Conservation (phyloP, 1,284 basidiomycete genomes). For the Tranzscheliella williamsii region DNA sequence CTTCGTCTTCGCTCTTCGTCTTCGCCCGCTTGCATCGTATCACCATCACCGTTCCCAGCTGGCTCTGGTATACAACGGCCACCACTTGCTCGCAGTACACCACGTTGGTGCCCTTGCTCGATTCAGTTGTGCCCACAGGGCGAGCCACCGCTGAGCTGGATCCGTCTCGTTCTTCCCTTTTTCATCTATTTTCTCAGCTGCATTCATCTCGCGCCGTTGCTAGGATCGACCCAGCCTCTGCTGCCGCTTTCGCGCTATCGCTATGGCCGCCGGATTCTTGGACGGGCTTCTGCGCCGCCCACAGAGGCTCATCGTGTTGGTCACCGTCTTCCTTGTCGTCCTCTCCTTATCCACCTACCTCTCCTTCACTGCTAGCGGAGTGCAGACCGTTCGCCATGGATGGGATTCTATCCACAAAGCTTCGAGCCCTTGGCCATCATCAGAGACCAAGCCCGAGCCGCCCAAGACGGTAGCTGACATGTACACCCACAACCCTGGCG, state of each 20-base stretch:
- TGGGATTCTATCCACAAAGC: constrained; percentile 20
- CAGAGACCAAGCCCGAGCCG: not conserved
- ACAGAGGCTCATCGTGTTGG: constrained; percentile 45
- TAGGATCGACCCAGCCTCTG: no score
- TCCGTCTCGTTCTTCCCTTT: no score
- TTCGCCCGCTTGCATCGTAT: no score
- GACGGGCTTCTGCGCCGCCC: constrained; percentile 45
- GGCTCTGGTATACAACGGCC: no score
- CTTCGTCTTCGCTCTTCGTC: no score
- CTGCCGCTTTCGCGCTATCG: not conserved
- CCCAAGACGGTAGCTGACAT: constrained; percentile 39
- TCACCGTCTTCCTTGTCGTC: constrained; percentile 39
- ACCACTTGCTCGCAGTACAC: no score
- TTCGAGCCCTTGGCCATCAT: constrained; percentile 20
- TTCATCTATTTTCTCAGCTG: not conserved
- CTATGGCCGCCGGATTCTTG: constrained; percentile 36
- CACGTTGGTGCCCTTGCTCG: no score
- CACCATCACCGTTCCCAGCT: no score
- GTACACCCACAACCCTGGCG: constrained; percentile 47
- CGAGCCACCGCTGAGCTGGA: no score
- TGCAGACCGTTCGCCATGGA: constrained; percentile 21
- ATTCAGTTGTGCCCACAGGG: no score
- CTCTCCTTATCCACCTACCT: constrained; percentile 47
- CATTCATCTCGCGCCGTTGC: not conserved
- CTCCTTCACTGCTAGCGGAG: constrained; percentile 36